A percentile compares a stretch with the other conserved stretches of the same genome.
These are phyloP conservation scores for Fusarium torulosum DNA, from an alignment of 2,329 filamentous ascomycete species.

Conservation along the genomic window DNA sequence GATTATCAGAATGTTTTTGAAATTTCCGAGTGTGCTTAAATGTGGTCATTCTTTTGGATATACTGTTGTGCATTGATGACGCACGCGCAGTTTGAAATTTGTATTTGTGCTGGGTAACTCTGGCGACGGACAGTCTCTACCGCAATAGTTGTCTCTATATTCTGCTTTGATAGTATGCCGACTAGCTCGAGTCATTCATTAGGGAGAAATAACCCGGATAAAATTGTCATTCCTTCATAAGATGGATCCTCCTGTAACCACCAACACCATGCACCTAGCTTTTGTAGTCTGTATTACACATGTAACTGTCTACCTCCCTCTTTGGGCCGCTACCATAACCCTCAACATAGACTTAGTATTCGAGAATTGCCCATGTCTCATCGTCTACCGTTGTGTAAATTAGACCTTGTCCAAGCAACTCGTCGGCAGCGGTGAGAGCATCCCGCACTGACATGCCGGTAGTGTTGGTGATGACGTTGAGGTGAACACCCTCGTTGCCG, in stretches of 20 bases:
- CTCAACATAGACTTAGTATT: constrained; percentile 61
- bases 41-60: constrained; percentile 19
- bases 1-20: neutral
- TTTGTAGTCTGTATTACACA: constrained; percentile 24
- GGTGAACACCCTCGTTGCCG: constrained; percentile 85
- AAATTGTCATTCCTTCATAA: constrained; percentile 48
- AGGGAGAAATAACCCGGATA: constrained; percentile 36
- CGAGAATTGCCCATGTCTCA: constrained; percentile 88
- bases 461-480: constrained; percentile 78
- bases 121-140: constrained; percentile 40
- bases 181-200: constrained; percentile 49
- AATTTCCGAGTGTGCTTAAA: constrained; percentile 1
- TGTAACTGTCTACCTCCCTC: constrained; percentile 6
- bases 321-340: neutral
- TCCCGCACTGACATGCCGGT: constrained; percentile 76
- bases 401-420: constrained; percentile 78
- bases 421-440: constrained; percentile 82
- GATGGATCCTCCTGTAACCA: constrained; percentile 36
- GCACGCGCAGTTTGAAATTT: constrained; percentile 8
- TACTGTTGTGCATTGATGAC: constrained; percentile 5
- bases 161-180: constrained; percentile 23
- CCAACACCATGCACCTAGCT: constrained; percentile 47
- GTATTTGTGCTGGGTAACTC: constrained; percentile 12
- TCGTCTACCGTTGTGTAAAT: constrained; percentile 96
- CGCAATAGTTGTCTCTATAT: constrained; percentile 28